Percentiles rank a stretch among this genome's conserved stretches.
Conservation (phyloP, 306 rosid genomes). For the Ormosia semicastrata region DNA sequence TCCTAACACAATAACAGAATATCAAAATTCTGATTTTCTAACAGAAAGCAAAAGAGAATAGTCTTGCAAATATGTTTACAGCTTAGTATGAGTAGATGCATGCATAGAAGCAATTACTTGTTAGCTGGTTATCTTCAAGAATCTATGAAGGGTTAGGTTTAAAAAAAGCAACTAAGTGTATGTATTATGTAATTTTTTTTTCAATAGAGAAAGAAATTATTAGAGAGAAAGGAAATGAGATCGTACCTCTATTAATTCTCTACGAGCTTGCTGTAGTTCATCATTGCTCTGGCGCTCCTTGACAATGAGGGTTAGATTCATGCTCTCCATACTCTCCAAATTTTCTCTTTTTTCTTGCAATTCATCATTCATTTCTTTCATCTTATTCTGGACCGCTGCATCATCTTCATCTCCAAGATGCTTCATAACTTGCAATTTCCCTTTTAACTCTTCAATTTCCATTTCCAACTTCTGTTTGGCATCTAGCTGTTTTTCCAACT, state of each 20-base stretch:
- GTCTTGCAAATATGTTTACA: not conserved
- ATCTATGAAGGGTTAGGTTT: not conserved
- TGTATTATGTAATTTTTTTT: not conserved
- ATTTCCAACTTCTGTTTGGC: slow-evolving; percentile 89
- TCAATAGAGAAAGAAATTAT: not conserved
- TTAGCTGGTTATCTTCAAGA: slow-evolving; percentile 3
- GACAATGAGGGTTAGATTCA: slow-evolving; percentile 57
- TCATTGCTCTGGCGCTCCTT: slow-evolving; percentile 95
- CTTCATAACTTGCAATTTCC: slow-evolving; percentile 89
- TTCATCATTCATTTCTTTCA: slow-evolving; percentile 75
- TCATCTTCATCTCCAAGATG: slow-evolving; percentile 95
- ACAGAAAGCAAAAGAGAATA: slow-evolving; percentile 14
- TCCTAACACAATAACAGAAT: not conserved
- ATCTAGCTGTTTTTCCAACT: slow-evolving; percentile 82
- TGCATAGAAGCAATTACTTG: not conserved
- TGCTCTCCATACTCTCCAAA: slow-evolving; percentile 48
- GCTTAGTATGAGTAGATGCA: not conserved
- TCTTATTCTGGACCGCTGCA: slow-evolving; percentile 68
- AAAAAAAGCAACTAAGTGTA: not conserved
- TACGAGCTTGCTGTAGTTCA: slow-evolving; percentile 91
- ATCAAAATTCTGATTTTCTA: not conserved
- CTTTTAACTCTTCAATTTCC: slow-evolving; percentile 92
- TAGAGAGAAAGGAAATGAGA: slow-evolving; percentile 5
- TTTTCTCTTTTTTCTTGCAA: slow-evolving; percentile 52
- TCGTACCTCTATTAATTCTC: slow-evolving; percentile 57